These are phyloP conservation scores for Secale cereale DNA, from an alignment of 176 grass and related monocot genomes.

Conservation along the genomic window DNA sequence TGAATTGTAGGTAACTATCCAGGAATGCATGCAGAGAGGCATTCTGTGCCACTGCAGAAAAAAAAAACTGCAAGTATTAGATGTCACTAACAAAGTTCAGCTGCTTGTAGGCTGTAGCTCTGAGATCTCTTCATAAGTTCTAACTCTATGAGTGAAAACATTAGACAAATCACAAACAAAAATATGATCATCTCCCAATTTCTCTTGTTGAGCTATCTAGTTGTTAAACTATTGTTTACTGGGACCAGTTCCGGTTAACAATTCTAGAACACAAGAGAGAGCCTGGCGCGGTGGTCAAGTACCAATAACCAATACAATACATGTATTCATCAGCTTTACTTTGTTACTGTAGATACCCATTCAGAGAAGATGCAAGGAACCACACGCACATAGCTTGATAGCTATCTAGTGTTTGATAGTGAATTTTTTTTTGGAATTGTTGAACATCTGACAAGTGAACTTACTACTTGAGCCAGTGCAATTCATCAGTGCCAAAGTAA, in stretches of 20 bases:
- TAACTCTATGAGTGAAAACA: background rate
- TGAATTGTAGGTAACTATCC: constrained; percentile 92
- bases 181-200: constrained; percentile 8
- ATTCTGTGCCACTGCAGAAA: constrained; percentile 66
- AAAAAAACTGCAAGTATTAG: constrained; percentile 19
- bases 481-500: background rate
- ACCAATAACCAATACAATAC: background rate
- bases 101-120: background rate
- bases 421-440: background rate
- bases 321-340: background rate
- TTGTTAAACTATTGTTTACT: constrained; percentile 10
- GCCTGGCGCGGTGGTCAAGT: background rate
- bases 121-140: background rate
- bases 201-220: background rate
- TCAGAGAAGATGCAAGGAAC: background rate
- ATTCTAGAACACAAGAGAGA: background rate
- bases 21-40: constrained; percentile 78
- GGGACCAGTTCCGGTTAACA: background rate
- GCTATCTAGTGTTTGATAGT: background rate
- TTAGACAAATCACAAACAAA: background rate
- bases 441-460: constrained; percentile 1
- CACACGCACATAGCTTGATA: background rate
- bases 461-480: background rate
- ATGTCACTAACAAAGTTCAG: constrained; percentile 9
- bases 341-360: background rate